Conservation (phyloP, 2,329 filamentous ascomycete genomes). For the Neopestalotiopsis clavispora region DNA sequence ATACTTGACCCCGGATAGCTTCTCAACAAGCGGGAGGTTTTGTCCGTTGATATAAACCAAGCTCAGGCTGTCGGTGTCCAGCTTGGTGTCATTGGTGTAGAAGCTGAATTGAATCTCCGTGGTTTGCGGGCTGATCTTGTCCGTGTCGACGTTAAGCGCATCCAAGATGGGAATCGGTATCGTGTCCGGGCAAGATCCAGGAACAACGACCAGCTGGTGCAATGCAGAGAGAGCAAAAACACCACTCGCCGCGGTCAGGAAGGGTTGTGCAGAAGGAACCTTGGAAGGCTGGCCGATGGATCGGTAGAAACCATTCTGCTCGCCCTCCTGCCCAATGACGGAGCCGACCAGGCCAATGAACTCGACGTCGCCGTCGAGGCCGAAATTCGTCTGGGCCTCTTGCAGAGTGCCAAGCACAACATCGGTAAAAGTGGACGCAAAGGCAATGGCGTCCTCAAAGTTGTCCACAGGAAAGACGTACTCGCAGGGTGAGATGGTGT, state of each 20-base stretch:
- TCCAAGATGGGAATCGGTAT: neutral
- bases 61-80: neutral
- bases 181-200: constrained; percentile 8
- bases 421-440: constrained; percentile 10
- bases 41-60: constrained; percentile 14
- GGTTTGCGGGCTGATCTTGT: neutral
- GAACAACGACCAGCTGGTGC: constrained; percentile 11
- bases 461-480: constrained; percentile 11
- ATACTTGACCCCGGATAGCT: neutral
- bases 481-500: constrained; percentile 3
- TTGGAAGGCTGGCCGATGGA: neutral
- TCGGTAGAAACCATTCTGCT: constrained; percentile 16
- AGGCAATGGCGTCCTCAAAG: constrained; percentile 11
- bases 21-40: constrained; percentile 8
- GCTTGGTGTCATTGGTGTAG: neutral
- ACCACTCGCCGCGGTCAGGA: constrained; percentile 2
- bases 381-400: constrained; percentile 4
- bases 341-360: constrained; percentile 10
- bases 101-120: constrained; percentile 6
- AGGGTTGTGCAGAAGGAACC: constrained; percentile 8
- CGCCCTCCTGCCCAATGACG: constrained; percentile 13
- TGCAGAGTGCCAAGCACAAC: constrained; percentile 13
- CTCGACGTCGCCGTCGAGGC: constrained; percentile 9
- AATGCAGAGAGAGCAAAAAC: constrained; percentile 1
- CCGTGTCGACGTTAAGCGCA: constrained; percentile 8